Percentiles rank a stretch among this genome's conserved stretches.
Conservation (phyloP, 2,329 filamentous ascomycete species). For the Pyrenophora graminea region DNA sequence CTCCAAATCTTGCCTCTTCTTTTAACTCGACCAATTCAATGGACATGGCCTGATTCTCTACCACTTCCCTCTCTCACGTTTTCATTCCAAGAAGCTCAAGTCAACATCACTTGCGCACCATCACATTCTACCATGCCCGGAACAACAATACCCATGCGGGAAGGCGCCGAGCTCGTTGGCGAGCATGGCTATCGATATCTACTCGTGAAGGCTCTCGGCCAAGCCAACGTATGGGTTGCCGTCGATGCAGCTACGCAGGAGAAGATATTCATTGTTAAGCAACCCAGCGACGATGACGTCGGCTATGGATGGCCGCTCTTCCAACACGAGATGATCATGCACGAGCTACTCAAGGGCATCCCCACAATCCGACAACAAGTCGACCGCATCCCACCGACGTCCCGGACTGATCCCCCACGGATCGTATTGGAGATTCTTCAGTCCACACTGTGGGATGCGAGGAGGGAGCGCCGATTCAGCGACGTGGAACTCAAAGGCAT, state of each 20-base stretch:
- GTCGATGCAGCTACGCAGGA: slow-evolving; percentile 17
- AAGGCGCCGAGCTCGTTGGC: slow-evolving; percentile 15
- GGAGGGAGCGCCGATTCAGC: slow-evolving; percentile 14
- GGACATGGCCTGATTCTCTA: not conserved
- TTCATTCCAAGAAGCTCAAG: not conserved
- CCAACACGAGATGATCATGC: slow-evolving; percentile 19
- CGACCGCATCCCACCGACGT: slow-evolving; percentile 13
- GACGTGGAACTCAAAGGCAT: slow-evolving; percentile 16
- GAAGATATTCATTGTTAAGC: slow-evolving; percentile 17
- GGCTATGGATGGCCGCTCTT: slow-evolving; percentile 12
- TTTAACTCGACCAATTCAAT: not conserved
- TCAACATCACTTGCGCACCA: too few species aligned
- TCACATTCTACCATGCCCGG: slow-evolving; percentile 2
- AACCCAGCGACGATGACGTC: slow-evolving; percentile 15
- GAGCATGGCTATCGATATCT: slow-evolving; percentile 16
- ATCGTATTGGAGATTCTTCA: slow-evolving; percentile 14
- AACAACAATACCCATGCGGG: slow-evolving; percentile 10
- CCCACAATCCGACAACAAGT: slow-evolving; percentile 14
- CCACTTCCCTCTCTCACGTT: not conserved
- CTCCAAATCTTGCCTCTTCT: slow-evolving; percentile 1
- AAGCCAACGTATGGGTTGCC: slow-evolving; percentile 16
- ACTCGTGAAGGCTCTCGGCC: slow-evolving; percentile 14
- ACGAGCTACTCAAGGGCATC: slow-evolving; percentile 14
- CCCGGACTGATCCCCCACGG: slow-evolving; percentile 7
- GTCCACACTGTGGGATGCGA: slow-evolving; percentile 15